Conservation (phyloP, 306 rosid species). For the Malus orientalis region DNA sequence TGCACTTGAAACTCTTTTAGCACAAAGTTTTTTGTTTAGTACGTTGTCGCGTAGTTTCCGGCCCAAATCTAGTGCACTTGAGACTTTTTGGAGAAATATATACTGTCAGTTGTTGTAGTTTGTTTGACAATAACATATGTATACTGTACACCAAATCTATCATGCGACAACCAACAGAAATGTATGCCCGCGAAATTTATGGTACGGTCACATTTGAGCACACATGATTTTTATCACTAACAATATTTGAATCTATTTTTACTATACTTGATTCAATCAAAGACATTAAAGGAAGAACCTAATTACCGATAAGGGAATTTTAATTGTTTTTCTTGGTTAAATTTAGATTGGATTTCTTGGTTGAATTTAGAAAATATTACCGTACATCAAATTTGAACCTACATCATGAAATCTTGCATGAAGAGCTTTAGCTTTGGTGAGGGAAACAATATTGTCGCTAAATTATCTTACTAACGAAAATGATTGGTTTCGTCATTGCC, state of each 20-base stretch:
- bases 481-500: too few species aligned
- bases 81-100: not conserved
- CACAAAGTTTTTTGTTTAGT: too few species aligned
- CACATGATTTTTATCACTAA: not conserved
- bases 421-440: too few species aligned
- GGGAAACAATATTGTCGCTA: too few species aligned
- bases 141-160: not conserved
- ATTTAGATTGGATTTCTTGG: not conserved
- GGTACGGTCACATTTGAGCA: not conserved
- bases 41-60: too few species aligned
- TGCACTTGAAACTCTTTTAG: too few species aligned
- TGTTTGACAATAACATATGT: not conserved
- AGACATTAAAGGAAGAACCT: not conserved
- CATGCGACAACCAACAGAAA: not conserved
- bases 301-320: too few species aligned
- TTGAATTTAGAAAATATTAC: too few species aligned
- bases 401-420: too few species aligned
- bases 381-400: too few species aligned
- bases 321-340: too few species aligned
- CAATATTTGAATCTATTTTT: not conserved
- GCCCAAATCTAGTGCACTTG: not conserved
- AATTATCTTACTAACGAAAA: too few species aligned
- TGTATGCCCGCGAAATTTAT: not conserved
- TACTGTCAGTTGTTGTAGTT: not conserved
- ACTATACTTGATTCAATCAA: not conserved